Percentiles rank a stretch among this genome's conserved stretches.
Conservation (phyloP, 1,139 yeast species). For the Geotrichum klebahnii region DNA sequence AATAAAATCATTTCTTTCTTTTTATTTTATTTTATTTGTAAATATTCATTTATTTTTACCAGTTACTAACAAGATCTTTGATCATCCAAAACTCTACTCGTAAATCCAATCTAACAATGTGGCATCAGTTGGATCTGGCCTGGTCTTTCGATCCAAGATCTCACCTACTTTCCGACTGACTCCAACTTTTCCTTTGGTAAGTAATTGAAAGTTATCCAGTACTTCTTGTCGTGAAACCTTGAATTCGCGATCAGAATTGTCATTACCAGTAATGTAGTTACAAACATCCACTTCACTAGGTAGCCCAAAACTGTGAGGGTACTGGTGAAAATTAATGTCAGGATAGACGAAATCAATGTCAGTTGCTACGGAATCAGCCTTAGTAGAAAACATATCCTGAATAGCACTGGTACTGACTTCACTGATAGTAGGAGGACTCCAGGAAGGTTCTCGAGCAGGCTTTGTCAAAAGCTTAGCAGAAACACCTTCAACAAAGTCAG, state of each 20-base stretch:
- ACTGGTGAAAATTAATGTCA: constrained; percentile 53
- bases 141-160: constrained; percentile 59
- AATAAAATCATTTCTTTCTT: too few relatives aligned
- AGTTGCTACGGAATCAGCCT: constrained; percentile 29
- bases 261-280: constrained; percentile 60
- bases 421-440: constrained; percentile 44
- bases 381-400: constrained; percentile 22
- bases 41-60: too few relatives aligned
- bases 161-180: constrained; percentile 54
- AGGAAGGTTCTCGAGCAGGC: constrained; percentile 52
- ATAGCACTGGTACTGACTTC: constrained; percentile 31
- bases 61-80: not conserved
- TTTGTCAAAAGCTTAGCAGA: constrained; percentile 63
- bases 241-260: constrained; percentile 46
- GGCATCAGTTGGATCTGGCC: constrained; percentile 52
- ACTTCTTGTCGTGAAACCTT: constrained; percentile 68
- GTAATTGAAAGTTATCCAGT: constrained; percentile 53
- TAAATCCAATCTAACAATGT: constrained; percentile 59
- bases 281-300: constrained; percentile 63
- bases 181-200: constrained; percentile 57
- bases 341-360: constrained; percentile 43
- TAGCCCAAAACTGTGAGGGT: constrained; percentile 77
- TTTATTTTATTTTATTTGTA: too few relatives aligned
- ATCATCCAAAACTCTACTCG: constrained; percentile 21
- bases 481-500: constrained; percentile 74